These are phyloP conservation scores for Lecanicillium sp. DNA, from an alignment of 2,329 filamentous ascomycete genomes.

Conservation along the genomic window DNA sequence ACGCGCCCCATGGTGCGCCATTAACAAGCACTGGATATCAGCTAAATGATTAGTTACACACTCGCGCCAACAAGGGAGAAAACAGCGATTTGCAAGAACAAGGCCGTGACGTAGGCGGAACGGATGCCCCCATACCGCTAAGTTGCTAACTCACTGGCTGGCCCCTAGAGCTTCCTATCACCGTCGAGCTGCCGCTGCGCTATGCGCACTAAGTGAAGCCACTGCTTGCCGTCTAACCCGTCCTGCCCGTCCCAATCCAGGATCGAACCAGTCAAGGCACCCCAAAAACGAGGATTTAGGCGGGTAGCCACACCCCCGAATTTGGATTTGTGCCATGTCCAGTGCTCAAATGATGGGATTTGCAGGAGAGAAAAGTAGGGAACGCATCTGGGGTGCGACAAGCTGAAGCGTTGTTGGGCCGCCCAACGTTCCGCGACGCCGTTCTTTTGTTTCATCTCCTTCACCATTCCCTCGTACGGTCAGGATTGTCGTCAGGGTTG, in stretches of 20 bases:
- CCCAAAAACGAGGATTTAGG: neutral
- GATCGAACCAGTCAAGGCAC: neutral
- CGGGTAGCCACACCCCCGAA: neutral
- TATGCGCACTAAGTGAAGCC: constrained; percentile 11
- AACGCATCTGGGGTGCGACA: neutral
- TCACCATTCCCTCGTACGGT: neutral
- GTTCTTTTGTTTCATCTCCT: neutral
- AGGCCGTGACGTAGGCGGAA: constrained; percentile 5
- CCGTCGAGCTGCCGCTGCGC: constrained; percentile 6
- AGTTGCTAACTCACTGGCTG: no score
- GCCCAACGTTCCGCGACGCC: neutral
- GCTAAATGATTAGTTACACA: neutral
- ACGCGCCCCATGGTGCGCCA: no score
- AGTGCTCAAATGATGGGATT: neutral
- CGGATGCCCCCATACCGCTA: constrained; percentile 5
- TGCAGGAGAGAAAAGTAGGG: no score
- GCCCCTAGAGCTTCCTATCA: constrained; percentile 11
- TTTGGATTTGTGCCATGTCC: neutral
- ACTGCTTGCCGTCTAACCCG: neutral
- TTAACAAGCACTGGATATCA: no score
- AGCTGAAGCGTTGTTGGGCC: neutral
- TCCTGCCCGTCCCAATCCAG: neutral
- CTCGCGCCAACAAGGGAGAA: neutral
- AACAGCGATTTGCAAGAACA: neutral
- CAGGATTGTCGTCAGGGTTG: constrained; percentile 1